Conservation (phyloP, 2,329 filamentous ascomycete genomes). For the Colletotrichum neosansevieriae region DNA sequence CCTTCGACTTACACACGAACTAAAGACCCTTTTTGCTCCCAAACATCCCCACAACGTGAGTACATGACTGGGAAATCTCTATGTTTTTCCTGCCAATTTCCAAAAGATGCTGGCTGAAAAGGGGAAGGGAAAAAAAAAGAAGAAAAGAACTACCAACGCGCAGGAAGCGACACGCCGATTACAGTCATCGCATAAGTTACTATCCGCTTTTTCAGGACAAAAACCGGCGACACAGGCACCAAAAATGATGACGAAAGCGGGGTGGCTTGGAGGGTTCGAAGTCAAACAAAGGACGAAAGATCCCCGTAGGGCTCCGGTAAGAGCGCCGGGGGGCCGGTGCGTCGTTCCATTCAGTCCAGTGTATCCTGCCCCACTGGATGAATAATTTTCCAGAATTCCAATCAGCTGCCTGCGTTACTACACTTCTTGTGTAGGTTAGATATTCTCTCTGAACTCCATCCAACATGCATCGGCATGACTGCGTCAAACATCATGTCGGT, state of each 20-base stretch:
- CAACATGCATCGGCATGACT: constrained; percentile 3
- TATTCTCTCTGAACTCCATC: not conserved
- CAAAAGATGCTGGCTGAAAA: not conserved
- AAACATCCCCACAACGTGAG: no score
- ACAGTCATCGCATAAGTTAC: not conserved
- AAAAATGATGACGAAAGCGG: constrained; percentile 34
- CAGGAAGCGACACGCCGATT: not conserved
- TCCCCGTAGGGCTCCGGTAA: constrained; percentile 15
- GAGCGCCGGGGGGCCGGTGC: constrained; percentile 10
- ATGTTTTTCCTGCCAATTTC: no score
- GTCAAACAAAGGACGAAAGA: constrained; percentile 15
- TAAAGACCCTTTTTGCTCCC: not conserved
- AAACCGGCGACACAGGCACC: not conserved
- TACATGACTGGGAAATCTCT: not conserved
- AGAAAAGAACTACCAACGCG: not conserved
- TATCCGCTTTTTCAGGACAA: not conserved
- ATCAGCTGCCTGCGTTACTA: not conserved
- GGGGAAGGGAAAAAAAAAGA: not conserved
- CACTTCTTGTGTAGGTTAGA: not conserved
- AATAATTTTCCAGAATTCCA: not conserved
- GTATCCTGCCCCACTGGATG: constrained; percentile 1
- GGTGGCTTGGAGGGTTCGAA: constrained; percentile 26
- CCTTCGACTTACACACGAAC: constrained; percentile 7
- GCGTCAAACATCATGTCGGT: constrained; percentile 14
- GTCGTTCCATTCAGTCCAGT: not conserved